Evolutionary conservation across 306 rosid genomes (phyloP).

Genomic region (Prunus campanulata): DNA sequence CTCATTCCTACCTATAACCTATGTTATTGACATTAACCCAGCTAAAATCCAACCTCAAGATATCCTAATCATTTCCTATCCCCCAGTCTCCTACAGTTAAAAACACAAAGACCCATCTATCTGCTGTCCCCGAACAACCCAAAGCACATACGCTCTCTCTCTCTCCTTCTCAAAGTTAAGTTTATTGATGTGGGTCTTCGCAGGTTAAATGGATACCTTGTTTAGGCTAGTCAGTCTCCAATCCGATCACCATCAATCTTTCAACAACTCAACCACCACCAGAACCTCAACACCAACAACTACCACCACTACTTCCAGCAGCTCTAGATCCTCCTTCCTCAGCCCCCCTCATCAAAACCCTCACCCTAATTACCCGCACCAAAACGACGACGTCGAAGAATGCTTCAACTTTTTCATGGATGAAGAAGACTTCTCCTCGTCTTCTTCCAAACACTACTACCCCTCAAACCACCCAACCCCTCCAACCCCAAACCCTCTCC

Average conservation of each 20-base stretch:
- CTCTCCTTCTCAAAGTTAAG: constrained; percentile 5
- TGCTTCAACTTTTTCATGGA: constrained; percentile 99
- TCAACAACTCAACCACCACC: constrained; percentile 75
- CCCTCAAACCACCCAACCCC: constrained; percentile 17
- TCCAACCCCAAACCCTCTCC: constrained; percentile 22
- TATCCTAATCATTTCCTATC: constrained; percentile 17
- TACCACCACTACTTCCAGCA: constrained; percentile 49
- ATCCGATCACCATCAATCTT: constrained; percentile 55
- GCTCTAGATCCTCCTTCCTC: constrained; percentile 55
- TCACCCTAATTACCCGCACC: constrained; percentile 36
- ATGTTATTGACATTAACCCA: constrained; percentile 12
- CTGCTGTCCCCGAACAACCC: constrained; percentile 30
- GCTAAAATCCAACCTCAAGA: constrained; percentile 36
- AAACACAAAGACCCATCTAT: constrained; percentile 42
- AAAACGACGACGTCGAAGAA: constrained; percentile 61
- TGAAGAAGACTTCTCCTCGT: constrained; percentile 88
- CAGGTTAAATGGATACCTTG: constrained; percentile 90
- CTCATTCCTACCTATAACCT: neutral
- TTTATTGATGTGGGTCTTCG: constrained; percentile 49
- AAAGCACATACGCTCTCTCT: neutral
- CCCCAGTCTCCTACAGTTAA: constrained; percentile 37
- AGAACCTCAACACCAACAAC: constrained; percentile 26
- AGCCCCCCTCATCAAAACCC: constrained; percentile 7
- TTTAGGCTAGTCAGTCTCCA: constrained; percentile 75
- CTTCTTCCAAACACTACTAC: constrained; percentile 75